phyloP scores from a whole-genome alignment of 768 basidiomycete species.

The Gloeostereum incarnatum region DNA sequence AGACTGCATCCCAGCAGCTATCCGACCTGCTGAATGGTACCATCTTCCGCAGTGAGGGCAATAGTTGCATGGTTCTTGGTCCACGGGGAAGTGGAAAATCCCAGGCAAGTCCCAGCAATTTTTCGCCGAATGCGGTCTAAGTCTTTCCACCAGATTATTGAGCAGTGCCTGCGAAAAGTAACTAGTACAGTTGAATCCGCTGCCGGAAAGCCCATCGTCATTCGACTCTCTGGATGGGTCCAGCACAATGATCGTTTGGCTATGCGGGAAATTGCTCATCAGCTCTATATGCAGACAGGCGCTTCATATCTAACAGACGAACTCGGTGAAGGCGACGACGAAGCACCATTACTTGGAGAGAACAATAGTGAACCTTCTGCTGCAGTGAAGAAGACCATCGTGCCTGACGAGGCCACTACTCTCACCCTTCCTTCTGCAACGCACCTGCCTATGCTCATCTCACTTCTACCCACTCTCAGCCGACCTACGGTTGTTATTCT shows the following conservation, averaged over 20 bases:
- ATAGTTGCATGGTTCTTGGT: conserved; percentile 85
- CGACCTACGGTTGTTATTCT: conserved; percentile 78
- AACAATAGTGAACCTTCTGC: no score
- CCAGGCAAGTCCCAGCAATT: conserved; percentile 31
- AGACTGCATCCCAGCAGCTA: conserved; percentile 46
- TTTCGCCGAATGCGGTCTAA: conserved; percentile 4
- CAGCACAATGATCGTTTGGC: conserved; percentile 85
- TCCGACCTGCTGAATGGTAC: conserved; percentile 63
- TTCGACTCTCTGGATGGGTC: conserved; percentile 79
- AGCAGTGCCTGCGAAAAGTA: conserved; percentile 41
- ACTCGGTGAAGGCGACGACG: conserved; percentile 24
- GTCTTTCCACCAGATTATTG: conserved; percentile 38
- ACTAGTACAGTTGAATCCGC: no score
- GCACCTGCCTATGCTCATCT: conserved; percentile 66
- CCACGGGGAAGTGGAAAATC: conserved; percentile 85
- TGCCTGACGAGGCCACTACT: conserved; percentile 11
- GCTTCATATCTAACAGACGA: conserved; percentile 31
- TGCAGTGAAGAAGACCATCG: no score
- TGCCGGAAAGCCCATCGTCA: conserved; percentile 55
- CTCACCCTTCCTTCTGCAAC: conserved; percentile 51
- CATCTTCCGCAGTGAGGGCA: conserved; percentile 76
- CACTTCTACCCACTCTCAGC: conserved; percentile 66
- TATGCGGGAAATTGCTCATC: conserved; percentile 86
- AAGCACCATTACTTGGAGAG: conserved; percentile 46
- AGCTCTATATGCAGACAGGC: conserved; percentile 74